Percentiles rank a stretch among this genome's conserved stretches.
phyloP scores from a whole-genome alignment of 1,284 basidiomycete genomes.

The Cryptococcus sp. region DNA sequence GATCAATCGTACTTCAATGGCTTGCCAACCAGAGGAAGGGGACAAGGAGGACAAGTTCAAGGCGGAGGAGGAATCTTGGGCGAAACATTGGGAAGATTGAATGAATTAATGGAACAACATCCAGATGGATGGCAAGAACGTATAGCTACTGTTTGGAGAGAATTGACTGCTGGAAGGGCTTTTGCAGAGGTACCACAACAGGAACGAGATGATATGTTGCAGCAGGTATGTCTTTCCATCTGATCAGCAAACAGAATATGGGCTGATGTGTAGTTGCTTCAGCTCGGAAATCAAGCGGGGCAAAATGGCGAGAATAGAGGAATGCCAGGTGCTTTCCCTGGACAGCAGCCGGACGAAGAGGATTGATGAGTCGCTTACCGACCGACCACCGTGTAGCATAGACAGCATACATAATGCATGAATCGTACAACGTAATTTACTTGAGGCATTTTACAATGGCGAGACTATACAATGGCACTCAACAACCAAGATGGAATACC shows the following conservation, averaged over 20 bases:
- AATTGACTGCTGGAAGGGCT: constrained; percentile 16
- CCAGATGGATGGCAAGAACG: constrained; percentile 21
- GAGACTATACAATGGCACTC: too few species aligned
- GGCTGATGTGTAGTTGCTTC: constrained; percentile 11
- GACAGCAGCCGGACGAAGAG: neutral
- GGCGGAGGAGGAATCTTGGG: constrained; percentile 11
- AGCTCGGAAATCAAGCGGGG: neutral
- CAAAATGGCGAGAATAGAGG: constrained; percentile 4
- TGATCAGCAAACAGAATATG: neutral
- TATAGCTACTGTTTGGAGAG: constrained; percentile 12
- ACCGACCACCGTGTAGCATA: neutral
- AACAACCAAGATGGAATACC: too few species aligned
- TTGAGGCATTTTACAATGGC: too few species aligned
- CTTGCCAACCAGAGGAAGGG: constrained; percentile 24
- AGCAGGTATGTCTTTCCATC: constrained; percentile 17
- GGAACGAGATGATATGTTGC: constrained; percentile 24
- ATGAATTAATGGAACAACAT: constrained; percentile 13
- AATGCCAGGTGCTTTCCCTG: constrained; percentile 37
- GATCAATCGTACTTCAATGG: constrained; percentile 66
- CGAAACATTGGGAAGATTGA: constrained; percentile 17
- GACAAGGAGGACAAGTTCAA: constrained; percentile 2
- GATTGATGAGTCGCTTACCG: too few species aligned
- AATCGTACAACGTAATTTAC: too few species aligned
- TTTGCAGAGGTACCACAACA: constrained; percentile 21
- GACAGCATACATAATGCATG: neutral